These are phyloP conservation scores for Sporodiniella umbellata DNA, from an alignment of 371 early-diverging fungal species.

Conservation along the genomic window DNA sequence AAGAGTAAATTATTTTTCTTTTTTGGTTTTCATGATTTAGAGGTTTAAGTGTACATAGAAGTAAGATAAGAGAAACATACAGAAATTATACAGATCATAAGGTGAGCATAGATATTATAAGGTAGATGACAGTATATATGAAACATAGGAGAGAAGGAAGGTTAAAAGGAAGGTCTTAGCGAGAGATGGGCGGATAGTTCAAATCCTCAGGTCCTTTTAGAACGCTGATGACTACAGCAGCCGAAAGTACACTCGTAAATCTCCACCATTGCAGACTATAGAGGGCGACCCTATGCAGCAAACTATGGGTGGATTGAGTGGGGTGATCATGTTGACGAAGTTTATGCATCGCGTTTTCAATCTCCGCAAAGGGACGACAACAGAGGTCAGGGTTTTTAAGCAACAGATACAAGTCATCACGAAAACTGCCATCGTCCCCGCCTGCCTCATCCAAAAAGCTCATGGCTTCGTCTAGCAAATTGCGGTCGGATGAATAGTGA, in stretches of 20 bases:
- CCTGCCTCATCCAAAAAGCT: slow-evolving; percentile 20
- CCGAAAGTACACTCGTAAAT: slow-evolving; percentile 52
- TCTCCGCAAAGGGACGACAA: slow-evolving; percentile 22
- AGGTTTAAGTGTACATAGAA: too few relatives aligned
- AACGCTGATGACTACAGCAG: slow-evolving; percentile 52
- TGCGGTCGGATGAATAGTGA: slow-evolving; percentile 12
- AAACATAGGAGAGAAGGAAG: background rate
- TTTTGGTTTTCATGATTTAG: too few relatives aligned
- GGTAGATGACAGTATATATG: background rate
- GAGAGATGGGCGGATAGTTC: background rate
- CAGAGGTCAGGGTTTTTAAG: slow-evolving; percentile 22
- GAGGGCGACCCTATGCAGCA: slow-evolving; percentile 11
- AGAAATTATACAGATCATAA: background rate
- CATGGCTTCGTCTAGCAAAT: slow-evolving; percentile 34
- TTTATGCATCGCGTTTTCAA: slow-evolving; percentile 20
- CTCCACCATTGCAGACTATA: slow-evolving; percentile 55
- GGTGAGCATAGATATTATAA: background rate
- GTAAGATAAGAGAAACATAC: background rate
- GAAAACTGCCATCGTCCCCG: slow-evolving; percentile 17
- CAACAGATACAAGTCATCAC: slow-evolving; percentile 22
- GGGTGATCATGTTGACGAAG: slow-evolving; percentile 19
- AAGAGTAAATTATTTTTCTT: too few relatives aligned
- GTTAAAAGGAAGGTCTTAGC: slow-evolving; percentile 1
- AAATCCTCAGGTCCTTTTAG: slow-evolving; percentile 58
- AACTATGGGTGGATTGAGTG: background rate